Evolutionary conservation across 1,284 basidiomycete species (phyloP).

Genomic region (Pseudozyma pruni): DNA sequence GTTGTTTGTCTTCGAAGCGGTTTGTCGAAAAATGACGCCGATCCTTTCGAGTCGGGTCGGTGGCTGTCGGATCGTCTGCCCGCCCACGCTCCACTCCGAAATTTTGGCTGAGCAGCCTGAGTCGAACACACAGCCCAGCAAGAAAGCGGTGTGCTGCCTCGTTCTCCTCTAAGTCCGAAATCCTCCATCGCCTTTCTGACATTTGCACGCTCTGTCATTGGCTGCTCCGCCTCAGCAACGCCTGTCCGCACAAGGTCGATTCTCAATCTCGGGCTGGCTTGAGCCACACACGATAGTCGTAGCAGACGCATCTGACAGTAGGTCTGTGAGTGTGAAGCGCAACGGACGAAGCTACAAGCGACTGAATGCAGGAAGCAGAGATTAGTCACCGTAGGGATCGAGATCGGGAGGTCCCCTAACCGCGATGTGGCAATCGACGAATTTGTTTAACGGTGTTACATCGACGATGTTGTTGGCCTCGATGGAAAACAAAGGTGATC

Average conservation of each 20-base stretch:
- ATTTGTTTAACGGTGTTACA: background rate
- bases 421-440: too few relatives aligned
- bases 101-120: constrained; percentile 13
- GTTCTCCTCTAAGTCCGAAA: constrained; percentile 22
- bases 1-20: background rate
- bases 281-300: too few relatives aligned
- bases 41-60: constrained; percentile 8
- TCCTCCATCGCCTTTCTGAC: constrained; percentile 5
- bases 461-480: background rate
- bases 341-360: too few relatives aligned
- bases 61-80: constrained; percentile 23
- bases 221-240: constrained; percentile 5
- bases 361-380: too few relatives aligned
- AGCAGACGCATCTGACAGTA: too few relatives aligned
- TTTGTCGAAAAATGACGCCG: constrained; percentile 16
- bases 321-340: too few relatives aligned
- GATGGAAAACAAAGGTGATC: constrained; percentile 15
- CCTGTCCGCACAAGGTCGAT: too few relatives aligned
- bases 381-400: too few relatives aligned
- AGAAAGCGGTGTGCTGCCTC: constrained; percentile 3
- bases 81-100: constrained; percentile 9
- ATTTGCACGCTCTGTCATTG: constrained; percentile 33
- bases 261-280: too few relatives aligned
- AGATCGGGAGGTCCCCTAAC: background rate
- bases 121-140: too few relatives aligned